phyloP scores from a whole-genome alignment of 495 filamentous ascomycete genomes.

The Cladorrhinum samala region DNA sequence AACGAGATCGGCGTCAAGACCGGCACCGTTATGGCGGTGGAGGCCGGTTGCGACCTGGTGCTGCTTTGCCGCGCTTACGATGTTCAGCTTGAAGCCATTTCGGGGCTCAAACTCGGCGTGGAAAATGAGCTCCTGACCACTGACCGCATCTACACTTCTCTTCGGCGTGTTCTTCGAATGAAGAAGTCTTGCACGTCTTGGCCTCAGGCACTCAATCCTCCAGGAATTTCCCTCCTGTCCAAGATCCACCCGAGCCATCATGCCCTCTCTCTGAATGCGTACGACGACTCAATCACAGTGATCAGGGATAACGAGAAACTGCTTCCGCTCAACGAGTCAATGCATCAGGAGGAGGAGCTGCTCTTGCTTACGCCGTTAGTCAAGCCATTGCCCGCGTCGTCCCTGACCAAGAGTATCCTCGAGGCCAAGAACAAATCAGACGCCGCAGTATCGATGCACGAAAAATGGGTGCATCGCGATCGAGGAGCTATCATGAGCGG shows the following conservation, averaged over 20 bases:
- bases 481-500: conserved; percentile 74
- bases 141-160: conserved; percentile 65
- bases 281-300: conserved; percentile 79
- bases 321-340: conserved; percentile 67
- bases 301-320: conserved; percentile 75
- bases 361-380: conserved; percentile 77
- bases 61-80: conserved; percentile 79
- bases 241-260: conserved; percentile 73
- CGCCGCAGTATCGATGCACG: conserved; percentile 42
- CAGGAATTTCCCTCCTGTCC: conserved; percentile 64
- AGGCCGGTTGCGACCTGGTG: conserved; percentile 83
- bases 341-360: conserved; percentile 77
- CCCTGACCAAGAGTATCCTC: conserved; percentile 51
- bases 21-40: conserved; percentile 89
- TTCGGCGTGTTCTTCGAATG: conserved; percentile 65
- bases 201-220: conserved; percentile 75
- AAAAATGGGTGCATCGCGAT: conserved; percentile 49
- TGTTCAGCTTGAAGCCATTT: conserved; percentile 81
- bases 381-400: conserved; percentile 78
- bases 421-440: conserved; percentile 42
- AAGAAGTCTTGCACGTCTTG: conserved; percentile 76
- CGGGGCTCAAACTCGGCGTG: conserved; percentile 73
- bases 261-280: conserved; percentile 70
- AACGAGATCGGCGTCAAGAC: conserved; percentile 90
- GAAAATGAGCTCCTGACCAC: conserved; percentile 79